Evolutionary conservation across 2,329 filamentous ascomycete genomes (phyloP).

Genomic region (Cladosporium austrohemisphaericum): DNA sequence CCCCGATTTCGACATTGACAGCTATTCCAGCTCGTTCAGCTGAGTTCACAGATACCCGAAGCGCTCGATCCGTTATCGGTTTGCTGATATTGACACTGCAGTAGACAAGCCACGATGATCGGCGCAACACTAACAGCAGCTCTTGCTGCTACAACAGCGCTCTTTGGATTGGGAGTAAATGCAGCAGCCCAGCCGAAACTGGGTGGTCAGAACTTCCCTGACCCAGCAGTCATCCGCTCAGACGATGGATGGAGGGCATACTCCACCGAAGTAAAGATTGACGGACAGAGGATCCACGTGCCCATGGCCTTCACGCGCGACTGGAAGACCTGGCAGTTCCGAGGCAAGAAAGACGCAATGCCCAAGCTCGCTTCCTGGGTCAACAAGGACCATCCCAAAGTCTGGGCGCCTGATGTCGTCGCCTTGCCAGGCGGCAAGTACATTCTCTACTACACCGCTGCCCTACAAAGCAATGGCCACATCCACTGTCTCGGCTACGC

Average conservation of each 20-base stretch:
- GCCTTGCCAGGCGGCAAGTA: conserved; percentile 33
- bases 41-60: no score
- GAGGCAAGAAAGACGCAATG: conserved; percentile 50
- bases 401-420: conserved; percentile 60
- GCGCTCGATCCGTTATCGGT: no score
- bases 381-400: conserved; percentile 43
- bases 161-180: not conserved
- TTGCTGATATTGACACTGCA: no score
- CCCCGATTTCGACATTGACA: not conserved
- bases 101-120: not conserved
- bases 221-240: conserved; percentile 49
- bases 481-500: conserved; percentile 30
- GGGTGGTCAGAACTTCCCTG: conserved; percentile 47
- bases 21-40: no score
- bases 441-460: conserved; percentile 29
- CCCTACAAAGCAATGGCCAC: conserved; percentile 15
- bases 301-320: conserved; percentile 51
- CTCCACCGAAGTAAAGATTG: conserved; percentile 42
- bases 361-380: conserved; percentile 50
- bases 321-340: conserved; percentile 47
- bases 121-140: conserved; percentile 1
- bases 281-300: conserved; percentile 39
- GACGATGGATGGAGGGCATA: conserved; percentile 56
- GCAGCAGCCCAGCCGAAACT: conserved; percentile 8
- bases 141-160: conserved; percentile 1